Conservation (phyloP, 495 filamentous ascomycete genomes). For the Aspergillus diversus region DNA sequence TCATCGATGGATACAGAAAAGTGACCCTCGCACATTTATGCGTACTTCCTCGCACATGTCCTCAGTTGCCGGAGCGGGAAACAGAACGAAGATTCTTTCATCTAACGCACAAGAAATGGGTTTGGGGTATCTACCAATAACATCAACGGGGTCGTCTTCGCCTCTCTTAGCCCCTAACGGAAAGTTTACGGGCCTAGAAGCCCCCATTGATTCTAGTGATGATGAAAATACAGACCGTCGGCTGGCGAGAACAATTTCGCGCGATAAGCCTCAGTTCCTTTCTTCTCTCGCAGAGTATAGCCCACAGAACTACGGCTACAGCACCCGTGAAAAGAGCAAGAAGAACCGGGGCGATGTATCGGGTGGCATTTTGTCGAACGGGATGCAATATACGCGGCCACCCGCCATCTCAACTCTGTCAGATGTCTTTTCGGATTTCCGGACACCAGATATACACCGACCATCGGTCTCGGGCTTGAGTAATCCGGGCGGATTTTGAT, state of each 20-base stretch:
- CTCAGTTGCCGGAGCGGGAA: constrained; percentile 24
- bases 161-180: constrained; percentile 17
- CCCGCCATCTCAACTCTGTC: constrained; percentile 22
- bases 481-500: constrained; percentile 30
- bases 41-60: constrained; percentile 17
- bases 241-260: constrained; percentile 25
- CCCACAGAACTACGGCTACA: constrained; percentile 42
- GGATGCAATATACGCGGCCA: constrained; percentile 43
- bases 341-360: constrained; percentile 26
- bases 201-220: constrained; percentile 22
- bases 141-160: constrained; percentile 24
- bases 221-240: constrained; percentile 25
- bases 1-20: constrained; percentile 23
- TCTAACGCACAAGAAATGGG: constrained; percentile 32
- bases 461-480: constrained; percentile 33
- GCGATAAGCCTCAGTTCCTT: constrained; percentile 30
- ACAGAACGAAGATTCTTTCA: constrained; percentile 26
- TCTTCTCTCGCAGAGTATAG: constrained; percentile 29
- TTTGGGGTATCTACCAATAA: constrained; percentile 36
- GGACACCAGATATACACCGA: constrained; percentile 26
- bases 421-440: constrained; percentile 29
- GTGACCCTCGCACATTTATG: constrained; percentile 13
- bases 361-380: constrained; percentile 38
- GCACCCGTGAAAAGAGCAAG: constrained; percentile 32
- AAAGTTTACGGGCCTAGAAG: constrained; percentile 27